Evolutionary conservation across 2,329 filamentous ascomycete species (phyloP).

Genomic region (Sporothrix humicola): DNA sequence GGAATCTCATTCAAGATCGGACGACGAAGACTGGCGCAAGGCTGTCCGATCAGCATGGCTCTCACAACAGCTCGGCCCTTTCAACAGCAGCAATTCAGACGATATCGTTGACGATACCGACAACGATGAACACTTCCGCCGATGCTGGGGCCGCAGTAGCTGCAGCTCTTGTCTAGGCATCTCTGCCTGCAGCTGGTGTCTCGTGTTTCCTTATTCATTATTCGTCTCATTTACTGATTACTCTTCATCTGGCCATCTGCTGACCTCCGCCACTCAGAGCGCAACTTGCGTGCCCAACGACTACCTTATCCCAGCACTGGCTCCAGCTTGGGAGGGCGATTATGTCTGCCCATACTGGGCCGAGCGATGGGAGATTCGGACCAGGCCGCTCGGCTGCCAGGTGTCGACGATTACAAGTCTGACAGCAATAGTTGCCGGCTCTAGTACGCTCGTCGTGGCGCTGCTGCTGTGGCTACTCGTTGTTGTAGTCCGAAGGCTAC

Average conservation of each 20-base stretch:
- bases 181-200: constrained; percentile 58
- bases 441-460: constrained; percentile 43
- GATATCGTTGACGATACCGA: constrained; percentile 38
- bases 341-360: constrained; percentile 59
- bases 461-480: constrained; percentile 39
- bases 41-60: constrained; percentile 20
- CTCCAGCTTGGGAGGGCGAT: constrained; percentile 54
- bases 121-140: constrained; percentile 50
- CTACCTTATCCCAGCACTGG: constrained; percentile 53
- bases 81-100: neutral
- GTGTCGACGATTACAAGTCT: constrained; percentile 52
- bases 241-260: too few relatives aligned
- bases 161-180: constrained; percentile 55
- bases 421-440: constrained; percentile 46
- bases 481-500: constrained; percentile 30
- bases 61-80: neutral
- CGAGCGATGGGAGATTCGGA: constrained; percentile 53
- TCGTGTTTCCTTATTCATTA: neutral
- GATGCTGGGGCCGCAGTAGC: constrained; percentile 59
- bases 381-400: constrained; percentile 49
- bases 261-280: constrained; percentile 46
- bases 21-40: constrained; percentile 1
- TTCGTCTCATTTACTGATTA: neutral
- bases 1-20: neutral
- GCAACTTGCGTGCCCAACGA: constrained; percentile 61